Base-by-base conservation (phyloP, 129 eudicot species). In the Arctium lappa region DNA sequence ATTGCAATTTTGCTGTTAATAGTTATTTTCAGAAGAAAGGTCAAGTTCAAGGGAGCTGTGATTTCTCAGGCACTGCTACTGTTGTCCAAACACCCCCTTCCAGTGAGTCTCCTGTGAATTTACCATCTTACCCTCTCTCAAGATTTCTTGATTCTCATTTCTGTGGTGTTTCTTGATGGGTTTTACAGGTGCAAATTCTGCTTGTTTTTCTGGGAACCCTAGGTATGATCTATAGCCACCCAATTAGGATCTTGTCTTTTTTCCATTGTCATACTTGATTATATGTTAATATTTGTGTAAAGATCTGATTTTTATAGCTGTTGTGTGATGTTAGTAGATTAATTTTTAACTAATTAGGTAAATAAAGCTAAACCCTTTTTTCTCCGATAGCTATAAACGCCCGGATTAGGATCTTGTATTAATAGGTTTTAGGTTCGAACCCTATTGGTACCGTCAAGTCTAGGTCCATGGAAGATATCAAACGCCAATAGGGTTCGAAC, bases 1-100 rank as follows among this genome's bases (percentile, higher is more conserved):
- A 94, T 81, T 94, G 98, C 66, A 86, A 84, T 75, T 89, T 79
- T 87, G 98, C 98, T 78, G 98, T 92, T 12, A 94, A 93, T 73
- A 93, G 91, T 75, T 93, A 93, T 81, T 93, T 32, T 73, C 97
- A 93, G 65, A 91, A 63, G 66, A 91, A 86, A 72, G 90, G 92
- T 56, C 88, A 86, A 46, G 66, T 73, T 60, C 13, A 32, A 30
- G 90, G 87, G 18, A 86, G 89, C 73, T 93, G 97, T 79, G 88
- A 83, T 69, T 93, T 93, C 44, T 44, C 82, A 9, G 87, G 88
- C 85, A 73, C 90, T 81, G 93, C 95, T 29, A 73, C 38, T 38
- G 53, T 72, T 1, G 37, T 29, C 34, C 80, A 29, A 77, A 73
- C 85, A 75, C 86, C 86, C 34, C 89, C 95, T 5, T 30, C 91